A percentile compares a stretch with the other conserved stretches of the same genome.
Conservation (phyloP, 2,329 filamentous ascomycete species). For the Sclerotinia borealis region DNA sequence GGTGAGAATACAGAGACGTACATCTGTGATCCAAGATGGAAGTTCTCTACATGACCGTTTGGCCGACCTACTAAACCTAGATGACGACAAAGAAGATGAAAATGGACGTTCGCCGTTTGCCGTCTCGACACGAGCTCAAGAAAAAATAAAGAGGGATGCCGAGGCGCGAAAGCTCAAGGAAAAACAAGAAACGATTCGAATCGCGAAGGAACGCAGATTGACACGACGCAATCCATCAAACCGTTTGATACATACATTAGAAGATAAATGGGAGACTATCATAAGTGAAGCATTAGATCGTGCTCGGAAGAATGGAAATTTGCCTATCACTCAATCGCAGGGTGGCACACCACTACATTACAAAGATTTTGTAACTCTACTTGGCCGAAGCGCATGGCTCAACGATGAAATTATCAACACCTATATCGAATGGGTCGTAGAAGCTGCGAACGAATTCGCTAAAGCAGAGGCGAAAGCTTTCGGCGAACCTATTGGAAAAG, state of each 20-base stretch:
- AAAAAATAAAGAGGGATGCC: neutral
- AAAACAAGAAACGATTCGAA: constrained; percentile 17
- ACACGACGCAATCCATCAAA: constrained; percentile 22
- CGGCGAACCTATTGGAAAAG: constrained; percentile 36
- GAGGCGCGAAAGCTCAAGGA: constrained; percentile 12
- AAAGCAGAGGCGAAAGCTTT: constrained; percentile 31
- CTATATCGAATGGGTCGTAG: constrained; percentile 54
- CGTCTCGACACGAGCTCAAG: constrained; percentile 1
- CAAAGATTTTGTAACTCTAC: constrained; percentile 59
- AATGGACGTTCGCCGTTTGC: neutral
- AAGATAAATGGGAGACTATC: constrained; percentile 35
- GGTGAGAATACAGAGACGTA: neutral
- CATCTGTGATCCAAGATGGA: neutral
- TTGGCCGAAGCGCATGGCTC: constrained; percentile 56
- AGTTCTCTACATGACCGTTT: constrained; percentile 1
- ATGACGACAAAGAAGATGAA: neutral
- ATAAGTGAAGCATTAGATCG: constrained; percentile 32
- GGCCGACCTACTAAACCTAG: neutral
- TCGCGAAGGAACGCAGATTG: constrained; percentile 25
- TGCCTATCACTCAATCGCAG: constrained; percentile 39
- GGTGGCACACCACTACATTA: constrained; percentile 46
- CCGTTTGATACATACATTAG: constrained; percentile 29
- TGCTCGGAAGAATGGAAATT: constrained; percentile 20
- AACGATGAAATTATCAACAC: constrained; percentile 73
- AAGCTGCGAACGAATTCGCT: constrained; percentile 52